phyloP scores from a whole-genome alignment of 805 yeast species.

The Limtongozyma cylindracea region DNA sequence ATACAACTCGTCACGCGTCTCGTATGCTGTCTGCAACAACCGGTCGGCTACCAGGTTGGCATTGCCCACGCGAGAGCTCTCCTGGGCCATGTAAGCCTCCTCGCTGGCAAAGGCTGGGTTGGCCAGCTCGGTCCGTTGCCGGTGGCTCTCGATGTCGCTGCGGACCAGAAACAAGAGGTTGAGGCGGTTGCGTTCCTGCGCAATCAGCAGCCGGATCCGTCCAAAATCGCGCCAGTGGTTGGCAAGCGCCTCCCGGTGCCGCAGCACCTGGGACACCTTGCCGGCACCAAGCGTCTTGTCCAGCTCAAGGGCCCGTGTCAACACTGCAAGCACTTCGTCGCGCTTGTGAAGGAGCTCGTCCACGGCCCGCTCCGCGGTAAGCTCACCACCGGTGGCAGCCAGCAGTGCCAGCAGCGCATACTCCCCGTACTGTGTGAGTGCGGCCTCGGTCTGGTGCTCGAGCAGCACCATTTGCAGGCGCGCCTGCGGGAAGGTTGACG shows the following conservation, averaged over 20 bases:
- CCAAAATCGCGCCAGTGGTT: conserved; percentile 44
- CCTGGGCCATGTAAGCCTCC: conserved; percentile 58
- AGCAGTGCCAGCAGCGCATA: no score
- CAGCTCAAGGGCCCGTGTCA: conserved; percentile 28
- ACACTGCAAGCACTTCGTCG: conserved; percentile 22
- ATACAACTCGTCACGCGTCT: conserved; percentile 65
- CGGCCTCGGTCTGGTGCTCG: no score
- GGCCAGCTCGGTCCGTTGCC: conserved; percentile 8
- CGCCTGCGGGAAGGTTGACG: no score
- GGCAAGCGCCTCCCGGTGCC: conserved; percentile 53
- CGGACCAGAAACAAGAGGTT: conserved; percentile 57
- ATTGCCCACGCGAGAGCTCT: conserved; percentile 43
- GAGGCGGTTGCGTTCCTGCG: conserved; percentile 52
- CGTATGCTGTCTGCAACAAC: conserved; percentile 62
- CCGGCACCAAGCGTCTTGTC: conserved; percentile 32
- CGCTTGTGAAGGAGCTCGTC: conserved; percentile 10
- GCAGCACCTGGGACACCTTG: conserved; percentile 53
- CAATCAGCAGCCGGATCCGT: conserved; percentile 28
- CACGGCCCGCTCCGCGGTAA: conserved; percentile 5
- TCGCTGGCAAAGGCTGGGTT: conserved; percentile 10
- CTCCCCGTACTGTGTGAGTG: no score
- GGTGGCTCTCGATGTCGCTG: conserved; percentile 52
- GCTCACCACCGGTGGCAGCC: no score
- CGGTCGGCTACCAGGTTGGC: conserved; percentile 60
- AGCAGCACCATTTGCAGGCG: no score